These are phyloP conservation scores for Medicago ruthenica DNA, from an alignment of 306 rosid genomes.

Conservation along the genomic window DNA sequence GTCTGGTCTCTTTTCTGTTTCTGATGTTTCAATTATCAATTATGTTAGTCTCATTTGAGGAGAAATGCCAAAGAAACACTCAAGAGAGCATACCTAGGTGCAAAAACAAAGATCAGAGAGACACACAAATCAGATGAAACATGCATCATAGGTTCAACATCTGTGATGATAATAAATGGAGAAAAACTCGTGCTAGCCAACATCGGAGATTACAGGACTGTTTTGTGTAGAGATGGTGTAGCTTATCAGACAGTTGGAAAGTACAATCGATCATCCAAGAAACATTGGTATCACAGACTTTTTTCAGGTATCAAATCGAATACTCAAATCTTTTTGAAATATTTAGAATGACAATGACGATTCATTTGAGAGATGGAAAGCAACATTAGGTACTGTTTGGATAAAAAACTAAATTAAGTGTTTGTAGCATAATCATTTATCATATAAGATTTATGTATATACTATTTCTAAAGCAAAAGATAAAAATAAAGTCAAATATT, in stretches of 20 bases:
- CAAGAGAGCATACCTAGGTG: conserved; percentile 69
- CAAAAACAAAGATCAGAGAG: conserved; percentile 58
- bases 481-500: background rate
- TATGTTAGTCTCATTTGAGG: conserved; percentile 53
- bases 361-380: conserved; percentile 9
- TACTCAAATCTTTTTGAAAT: background rate
- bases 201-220: conserved; percentile 78
- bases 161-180: conserved; percentile 73
- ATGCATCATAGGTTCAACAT: conserved; percentile 58
- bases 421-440: background rate
- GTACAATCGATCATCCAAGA: conserved; percentile 39
- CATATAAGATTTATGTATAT: background rate
- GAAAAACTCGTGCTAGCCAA: conserved; percentile 73
- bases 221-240: conserved; percentile 76
- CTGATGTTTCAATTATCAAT: conserved; percentile 9
- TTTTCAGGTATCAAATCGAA: conserved; percentile 53
- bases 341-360: background rate
- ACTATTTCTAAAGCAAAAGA: background rate
- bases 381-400: background rate
- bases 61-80: conserved; percentile 63
- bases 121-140: conserved; percentile 43
- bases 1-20: background rate
- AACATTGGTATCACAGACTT: conserved; percentile 64
- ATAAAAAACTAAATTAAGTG: background rate
- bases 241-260: conserved; percentile 59